Base-by-base conservation (phyloP, 306 rosid genomes). In the Dalbergia cultrata region DNA sequence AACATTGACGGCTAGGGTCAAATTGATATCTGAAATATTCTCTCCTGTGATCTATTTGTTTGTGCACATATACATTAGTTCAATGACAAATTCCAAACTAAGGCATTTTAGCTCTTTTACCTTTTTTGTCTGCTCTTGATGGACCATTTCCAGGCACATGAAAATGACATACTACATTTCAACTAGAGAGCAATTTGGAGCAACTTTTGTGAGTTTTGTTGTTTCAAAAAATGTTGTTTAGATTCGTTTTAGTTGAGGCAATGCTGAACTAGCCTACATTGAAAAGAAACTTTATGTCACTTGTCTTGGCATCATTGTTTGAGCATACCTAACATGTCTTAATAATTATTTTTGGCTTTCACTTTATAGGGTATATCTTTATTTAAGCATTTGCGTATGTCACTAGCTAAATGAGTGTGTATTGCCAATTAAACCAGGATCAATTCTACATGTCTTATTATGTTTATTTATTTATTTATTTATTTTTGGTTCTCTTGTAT, bases 281-380 rank as follows among this genome's bases (percentile, higher is more conserved):
- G 39, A 65, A 87, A 81, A 77, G 88, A 76, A 62, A 75, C 89
- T 90, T n/a, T n/a, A n/a, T n/a, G n/a, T n/a, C n/a, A n/a, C n/a
- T n/a, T n/a, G n/a, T n/a, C n/a, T n/a, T n/a, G n/a, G n/a, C n/a
- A n/a, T n/a, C n/a, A n/a, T n/a, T n/a, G n/a, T n/a, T n/a, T n/a
- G n/a, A n/a, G n/a, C n/a, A n/a, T n/a, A n/a, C n/a, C n/a, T n/a
- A n/a, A n/a, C n/a, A n/a, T n/a, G n/a, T n/a, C n/a, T n/a, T n/a
- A n/a, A n/a, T n/a, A n/a, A n/a, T n/a, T n/a, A n/a, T n/a, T n/a
- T n/a, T n/a, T n/a, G n/a, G n/a, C n/a, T n/a, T n/a, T n/a, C n/a
- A n/a, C n/a, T n/a, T n/a, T n/a, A n/a, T n/a, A n/a, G n/a, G n/a
- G n/a, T n/a, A n/a, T n/a, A n/a, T n/a, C n/a, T n/a, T n/a, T n/a